Evolutionary conservation across 768 basidiomycete species (phyloP).

Genomic region (Fomitopsis pulvina): DNA sequence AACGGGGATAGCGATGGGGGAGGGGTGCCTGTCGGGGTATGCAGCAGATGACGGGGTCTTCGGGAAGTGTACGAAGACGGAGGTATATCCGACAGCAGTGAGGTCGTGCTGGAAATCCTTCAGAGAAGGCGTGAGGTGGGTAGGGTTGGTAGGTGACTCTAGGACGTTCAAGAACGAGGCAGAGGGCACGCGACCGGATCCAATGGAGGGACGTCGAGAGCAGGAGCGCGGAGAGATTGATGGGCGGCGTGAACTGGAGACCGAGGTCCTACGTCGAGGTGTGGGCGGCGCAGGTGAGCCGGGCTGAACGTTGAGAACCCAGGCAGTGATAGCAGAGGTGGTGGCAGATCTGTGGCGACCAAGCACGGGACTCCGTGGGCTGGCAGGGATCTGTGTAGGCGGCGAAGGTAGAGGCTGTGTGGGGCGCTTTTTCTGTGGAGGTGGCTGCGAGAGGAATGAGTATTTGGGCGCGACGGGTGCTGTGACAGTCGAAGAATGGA

Average conservation of each 20-base stretch:
- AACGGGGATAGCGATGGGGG: conserved; percentile 11
- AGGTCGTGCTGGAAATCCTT: conserved; percentile 48
- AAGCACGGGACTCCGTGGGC: conserved; percentile 7
- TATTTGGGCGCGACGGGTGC: conserved; percentile 16
- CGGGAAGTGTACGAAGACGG: conserved; percentile 55
- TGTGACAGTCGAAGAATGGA: conserved; percentile 7
- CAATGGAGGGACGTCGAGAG: conserved; percentile 29
- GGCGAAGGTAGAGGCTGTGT: conserved; percentile 22
- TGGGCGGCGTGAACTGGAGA: conserved; percentile 23
- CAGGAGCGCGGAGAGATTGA: conserved; percentile 22
- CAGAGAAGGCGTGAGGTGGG: conserved; percentile 34
- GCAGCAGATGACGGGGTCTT: conserved; percentile 35
- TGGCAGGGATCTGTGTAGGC: conserved; percentile 11
- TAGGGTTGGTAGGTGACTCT: conserved; percentile 33
- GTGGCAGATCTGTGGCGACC: conserved; percentile 35
- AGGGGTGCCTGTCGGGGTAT: conserved; percentile 10
- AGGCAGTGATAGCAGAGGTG: conserved; percentile 45
- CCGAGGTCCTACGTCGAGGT: conserved; percentile 21
- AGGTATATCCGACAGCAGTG: conserved; percentile 56
- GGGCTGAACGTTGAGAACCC: conserved; percentile 63
- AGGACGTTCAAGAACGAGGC: conserved; percentile 40
- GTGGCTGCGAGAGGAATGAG: conserved; percentile 25
- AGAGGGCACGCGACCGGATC: conserved; percentile 33
- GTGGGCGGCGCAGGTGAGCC: conserved; percentile 51
- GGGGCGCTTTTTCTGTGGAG: conserved; percentile 23